Conservation (phyloP, 495 filamentous ascomycete species). For the Amniculicola lignicola region DNA sequence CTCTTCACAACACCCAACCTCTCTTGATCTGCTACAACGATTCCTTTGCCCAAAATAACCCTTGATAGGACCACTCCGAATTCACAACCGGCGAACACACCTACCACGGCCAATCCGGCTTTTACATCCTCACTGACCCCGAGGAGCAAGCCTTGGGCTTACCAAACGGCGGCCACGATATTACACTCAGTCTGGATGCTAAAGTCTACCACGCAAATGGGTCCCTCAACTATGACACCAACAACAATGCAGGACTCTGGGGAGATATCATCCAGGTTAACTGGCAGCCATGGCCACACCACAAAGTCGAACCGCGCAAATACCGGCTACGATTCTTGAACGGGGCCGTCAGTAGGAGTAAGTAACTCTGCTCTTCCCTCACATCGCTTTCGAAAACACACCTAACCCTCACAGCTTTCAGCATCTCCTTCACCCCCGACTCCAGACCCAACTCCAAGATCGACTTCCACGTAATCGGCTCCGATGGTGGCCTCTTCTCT, state of each 20-base stretch:
- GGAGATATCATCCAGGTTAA: constrained; percentile 52
- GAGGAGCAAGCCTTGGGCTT: constrained; percentile 45
- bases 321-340: constrained; percentile 56
- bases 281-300: constrained; percentile 37
- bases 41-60: too few relatives aligned
- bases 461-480: constrained; percentile 54
- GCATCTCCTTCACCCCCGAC: constrained; percentile 41
- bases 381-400: background rate
- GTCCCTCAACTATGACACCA: constrained; percentile 40
- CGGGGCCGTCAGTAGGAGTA: constrained; percentile 39
- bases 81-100: constrained; percentile 46
- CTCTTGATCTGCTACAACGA: too few relatives aligned
- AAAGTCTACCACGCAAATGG: constrained; percentile 49
- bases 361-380: background rate
- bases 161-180: constrained; percentile 47
- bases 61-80: constrained; percentile 28
- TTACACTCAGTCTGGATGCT: constrained; percentile 47
- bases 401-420: constrained; percentile 38
- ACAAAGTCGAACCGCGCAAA: constrained; percentile 55
- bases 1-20: too few relatives aligned
- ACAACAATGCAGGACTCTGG: constrained; percentile 45
- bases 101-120: constrained; percentile 51
- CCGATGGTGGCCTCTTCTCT: constrained; percentile 49
- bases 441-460: constrained; percentile 29
- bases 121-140: constrained; percentile 42